A percentile compares a stretch with the other conserved stretches of the same genome.
phyloP scores from a whole-genome alignment of 176 grass and related monocot genomes.

The Musa schizocarpa region DNA sequence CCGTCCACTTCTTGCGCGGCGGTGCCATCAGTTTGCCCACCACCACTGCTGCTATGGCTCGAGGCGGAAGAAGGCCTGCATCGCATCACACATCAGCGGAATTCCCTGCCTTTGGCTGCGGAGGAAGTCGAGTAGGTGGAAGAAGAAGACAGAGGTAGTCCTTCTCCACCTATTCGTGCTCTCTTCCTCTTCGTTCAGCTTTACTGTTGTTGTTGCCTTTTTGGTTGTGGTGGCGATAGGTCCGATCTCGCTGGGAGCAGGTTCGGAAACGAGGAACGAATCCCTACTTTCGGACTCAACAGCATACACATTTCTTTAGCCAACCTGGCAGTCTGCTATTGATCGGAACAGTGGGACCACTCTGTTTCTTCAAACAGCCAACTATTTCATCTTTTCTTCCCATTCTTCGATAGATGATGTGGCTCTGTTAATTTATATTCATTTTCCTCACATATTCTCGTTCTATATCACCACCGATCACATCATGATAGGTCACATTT shows the following conservation, averaged over 20 bases:
- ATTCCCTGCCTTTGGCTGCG: neutral
- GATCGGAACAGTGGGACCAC: too few relatives aligned
- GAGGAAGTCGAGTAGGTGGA: neutral
- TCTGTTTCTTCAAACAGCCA: too few relatives aligned
- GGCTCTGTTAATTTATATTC: too few relatives aligned
- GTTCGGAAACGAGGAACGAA: neutral
- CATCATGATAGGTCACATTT: too few relatives aligned
- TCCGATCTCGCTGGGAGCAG: neutral
- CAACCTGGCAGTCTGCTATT: too few relatives aligned
- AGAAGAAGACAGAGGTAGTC: neutral
- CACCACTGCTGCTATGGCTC: neutral
- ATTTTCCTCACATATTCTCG: too few relatives aligned
- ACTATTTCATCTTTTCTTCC: too few relatives aligned
- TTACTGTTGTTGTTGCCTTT: neutral
- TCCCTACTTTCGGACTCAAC: neutral
- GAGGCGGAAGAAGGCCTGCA: neutral
- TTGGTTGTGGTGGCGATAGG: neutral
- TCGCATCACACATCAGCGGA: neutral
- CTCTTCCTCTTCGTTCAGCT: neutral
- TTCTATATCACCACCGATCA: too few relatives aligned
- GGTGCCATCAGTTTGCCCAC: neutral
- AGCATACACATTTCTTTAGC: neutral
- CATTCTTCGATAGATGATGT: too few relatives aligned
- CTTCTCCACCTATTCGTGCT: neutral
- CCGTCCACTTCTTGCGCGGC: constrained; percentile 24